These are phyloP conservation scores for Rhynchosporium secalis DNA, from an alignment of 2,329 filamentous ascomycete genomes.

Conservation along the genomic window DNA sequence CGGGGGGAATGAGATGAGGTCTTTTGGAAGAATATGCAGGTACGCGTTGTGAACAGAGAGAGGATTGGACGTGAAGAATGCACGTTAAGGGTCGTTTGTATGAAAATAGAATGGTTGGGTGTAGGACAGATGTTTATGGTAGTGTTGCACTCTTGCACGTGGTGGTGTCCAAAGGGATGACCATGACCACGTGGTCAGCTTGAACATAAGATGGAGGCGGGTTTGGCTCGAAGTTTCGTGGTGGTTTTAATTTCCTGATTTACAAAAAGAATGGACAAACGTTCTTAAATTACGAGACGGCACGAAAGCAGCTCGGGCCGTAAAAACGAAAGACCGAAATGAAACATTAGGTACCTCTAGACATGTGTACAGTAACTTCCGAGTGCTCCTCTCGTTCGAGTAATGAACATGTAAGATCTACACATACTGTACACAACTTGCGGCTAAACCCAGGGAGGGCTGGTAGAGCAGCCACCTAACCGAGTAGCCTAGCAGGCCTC, in stretches of 20 bases:
- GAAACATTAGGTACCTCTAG: too few relatives aligned
- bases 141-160: conserved; percentile 1
- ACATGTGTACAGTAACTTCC: neutral
- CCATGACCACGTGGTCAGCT: conserved; percentile 1
- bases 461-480: neutral
- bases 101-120: neutral
- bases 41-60: conserved; percentile 10
- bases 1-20: conserved; percentile 8
- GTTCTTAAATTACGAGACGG: too few relatives aligned
- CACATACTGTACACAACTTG: neutral
- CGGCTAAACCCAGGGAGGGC: neutral
- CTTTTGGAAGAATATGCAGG: conserved; percentile 3
- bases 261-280: too few relatives aligned
- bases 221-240: neutral
- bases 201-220: conserved; percentile 3
- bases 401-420: neutral
- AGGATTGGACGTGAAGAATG: neutral
- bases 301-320: neutral
- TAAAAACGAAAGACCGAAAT: too few relatives aligned
- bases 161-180: conserved; percentile 2
- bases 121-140: neutral
- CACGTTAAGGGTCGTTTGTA: neutral
- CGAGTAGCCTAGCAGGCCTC: neutral
- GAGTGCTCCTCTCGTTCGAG: too few relatives aligned
- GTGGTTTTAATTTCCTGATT: too few relatives aligned